Conservation (phyloP, 768 basidiomycete genomes). For the Cyclocybe aegerita region DNA sequence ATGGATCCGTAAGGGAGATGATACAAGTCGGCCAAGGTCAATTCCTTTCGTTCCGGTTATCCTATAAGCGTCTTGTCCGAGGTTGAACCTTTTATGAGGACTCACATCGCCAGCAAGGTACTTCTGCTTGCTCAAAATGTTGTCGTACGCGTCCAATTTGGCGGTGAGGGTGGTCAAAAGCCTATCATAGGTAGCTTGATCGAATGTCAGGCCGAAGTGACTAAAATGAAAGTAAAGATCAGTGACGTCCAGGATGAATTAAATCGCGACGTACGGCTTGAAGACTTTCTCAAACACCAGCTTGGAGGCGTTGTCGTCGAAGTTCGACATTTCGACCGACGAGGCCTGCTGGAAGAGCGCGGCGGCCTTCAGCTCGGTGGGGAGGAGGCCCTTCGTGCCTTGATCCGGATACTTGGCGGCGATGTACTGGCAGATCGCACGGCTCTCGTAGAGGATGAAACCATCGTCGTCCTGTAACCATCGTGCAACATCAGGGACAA, state of each 20-base stretch:
- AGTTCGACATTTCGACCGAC: conserved; percentile 52
- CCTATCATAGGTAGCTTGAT: conserved; percentile 27
- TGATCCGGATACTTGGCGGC: conserved; percentile 52
- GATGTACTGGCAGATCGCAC: conserved; percentile 62
- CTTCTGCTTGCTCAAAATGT: conserved; percentile 52
- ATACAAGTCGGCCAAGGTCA: conserved; percentile 47
- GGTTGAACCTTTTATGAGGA: not conserved
- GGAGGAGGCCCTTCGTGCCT: conserved; percentile 47
- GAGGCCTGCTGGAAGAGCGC: conserved; percentile 54
- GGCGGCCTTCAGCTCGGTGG: conserved; percentile 33
- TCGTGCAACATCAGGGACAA: not conserved
- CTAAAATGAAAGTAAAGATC: conserved; percentile 6
- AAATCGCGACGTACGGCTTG: conserved; percentile 37
- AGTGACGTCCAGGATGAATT: not conserved
- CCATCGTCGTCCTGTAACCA: conserved; percentile 54
- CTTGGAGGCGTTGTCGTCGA: conserved; percentile 44
- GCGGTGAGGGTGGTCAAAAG: conserved; percentile 28
- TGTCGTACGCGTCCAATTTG: conserved; percentile 55
- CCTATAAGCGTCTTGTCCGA: not conserved
- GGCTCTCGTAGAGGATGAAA: conserved; percentile 62
- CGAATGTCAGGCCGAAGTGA: conserved; percentile 21
- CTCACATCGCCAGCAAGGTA: conserved; percentile 56
- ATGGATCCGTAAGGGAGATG: conserved; percentile 39
- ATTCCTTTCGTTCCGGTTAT: conserved; percentile 21
- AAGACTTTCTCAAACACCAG: conserved; percentile 49